phyloP scores from a whole-genome alignment of 345 rosid species.

The Mallotus nudiflorus region DNA sequence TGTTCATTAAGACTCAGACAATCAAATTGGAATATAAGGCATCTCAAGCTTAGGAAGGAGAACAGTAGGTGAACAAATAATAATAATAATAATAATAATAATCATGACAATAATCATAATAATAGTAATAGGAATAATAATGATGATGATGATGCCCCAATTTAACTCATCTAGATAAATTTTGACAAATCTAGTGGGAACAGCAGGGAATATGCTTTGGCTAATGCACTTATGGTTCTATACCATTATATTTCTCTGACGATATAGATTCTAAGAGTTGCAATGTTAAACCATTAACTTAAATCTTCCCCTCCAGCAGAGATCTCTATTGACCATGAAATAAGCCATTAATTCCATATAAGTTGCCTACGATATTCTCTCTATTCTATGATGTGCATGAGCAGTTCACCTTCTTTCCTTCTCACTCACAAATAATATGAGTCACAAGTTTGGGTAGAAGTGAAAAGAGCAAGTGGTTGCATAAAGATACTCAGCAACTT shows the following conservation, averaged over 20 bases:
- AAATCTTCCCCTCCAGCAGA: not conserved
- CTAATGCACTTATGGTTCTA: not conserved
- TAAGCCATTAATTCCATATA: not conserved
- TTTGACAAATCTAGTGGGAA: not conserved
- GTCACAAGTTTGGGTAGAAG: not conserved
- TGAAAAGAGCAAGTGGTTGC: not conserved
- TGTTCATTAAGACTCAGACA: not conserved
- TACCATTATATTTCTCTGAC: not conserved
- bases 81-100: too few relatives aligned
- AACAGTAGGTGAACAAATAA: not conserved
- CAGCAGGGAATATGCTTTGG: not conserved
- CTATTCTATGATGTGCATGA: not conserved
- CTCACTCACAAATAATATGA: not conserved
- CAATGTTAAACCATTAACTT: not conserved
- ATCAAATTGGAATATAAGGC: not conserved
- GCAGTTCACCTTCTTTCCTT: not conserved
- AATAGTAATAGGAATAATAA: too few relatives aligned
- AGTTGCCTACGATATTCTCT: not conserved
- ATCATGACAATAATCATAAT: too few relatives aligned
- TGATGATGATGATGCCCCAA: too few relatives aligned
- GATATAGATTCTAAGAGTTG: not conserved
- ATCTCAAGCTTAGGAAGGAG: not conserved
- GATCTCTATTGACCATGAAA: not conserved
- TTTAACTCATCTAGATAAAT: not conserved
- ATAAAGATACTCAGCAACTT: not conserved